phyloP scores from a whole-genome alignment of 805 yeast genomes.

The Candida methanosorbosa region DNA sequence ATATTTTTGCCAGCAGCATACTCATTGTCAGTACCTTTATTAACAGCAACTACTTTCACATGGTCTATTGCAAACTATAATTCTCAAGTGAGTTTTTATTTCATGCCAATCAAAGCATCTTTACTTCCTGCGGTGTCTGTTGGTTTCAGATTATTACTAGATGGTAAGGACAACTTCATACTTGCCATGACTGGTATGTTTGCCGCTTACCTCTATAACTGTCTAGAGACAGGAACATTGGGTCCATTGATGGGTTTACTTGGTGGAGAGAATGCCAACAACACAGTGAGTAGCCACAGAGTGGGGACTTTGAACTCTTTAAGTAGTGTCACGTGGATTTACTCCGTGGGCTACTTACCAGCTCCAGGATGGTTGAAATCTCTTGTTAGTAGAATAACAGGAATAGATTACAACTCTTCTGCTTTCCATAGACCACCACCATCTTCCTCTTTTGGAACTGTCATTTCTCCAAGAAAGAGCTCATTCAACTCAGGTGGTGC shows the following conservation, averaged over 20 bases:
- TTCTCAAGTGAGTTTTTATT: slow-evolving; percentile 42
- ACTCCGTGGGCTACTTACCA: slow-evolving; percentile 44
- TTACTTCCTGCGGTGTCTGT: slow-evolving; percentile 37
- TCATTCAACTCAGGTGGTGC: not conserved
- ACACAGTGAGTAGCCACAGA: slow-evolving; percentile 12
- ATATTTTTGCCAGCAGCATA: slow-evolving; percentile 18
- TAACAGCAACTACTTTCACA: slow-evolving; percentile 48
- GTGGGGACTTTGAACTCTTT: slow-evolving; percentile 20
- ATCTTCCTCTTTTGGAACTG: too few species aligned
- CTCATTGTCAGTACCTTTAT: slow-evolving; percentile 29
- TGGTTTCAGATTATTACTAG: slow-evolving; percentile 35
- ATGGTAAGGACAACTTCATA: slow-evolving; percentile 31
- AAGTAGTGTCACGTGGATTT: slow-evolving; percentile 22
- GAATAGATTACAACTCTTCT: slow-evolving; percentile 21
- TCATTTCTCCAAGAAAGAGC: too few species aligned
- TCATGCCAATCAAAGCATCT: slow-evolving; percentile 47
- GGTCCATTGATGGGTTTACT: slow-evolving; percentile 35
- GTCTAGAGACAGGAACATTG: slow-evolving; percentile 49
- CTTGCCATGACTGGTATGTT: slow-evolving; percentile 41
- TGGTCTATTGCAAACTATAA: slow-evolving; percentile 55
- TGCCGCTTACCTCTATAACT: slow-evolving; percentile 53
- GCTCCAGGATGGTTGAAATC: slow-evolving; percentile 42
- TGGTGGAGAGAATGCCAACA: slow-evolving; percentile 10
- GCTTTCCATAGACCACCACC: slow-evolving; percentile 16
- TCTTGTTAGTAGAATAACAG: slow-evolving; percentile 20